phyloP scores from a whole-genome alignment of 2,329 filamentous ascomycete genomes.

The Nannizzia gypsea region DNA sequence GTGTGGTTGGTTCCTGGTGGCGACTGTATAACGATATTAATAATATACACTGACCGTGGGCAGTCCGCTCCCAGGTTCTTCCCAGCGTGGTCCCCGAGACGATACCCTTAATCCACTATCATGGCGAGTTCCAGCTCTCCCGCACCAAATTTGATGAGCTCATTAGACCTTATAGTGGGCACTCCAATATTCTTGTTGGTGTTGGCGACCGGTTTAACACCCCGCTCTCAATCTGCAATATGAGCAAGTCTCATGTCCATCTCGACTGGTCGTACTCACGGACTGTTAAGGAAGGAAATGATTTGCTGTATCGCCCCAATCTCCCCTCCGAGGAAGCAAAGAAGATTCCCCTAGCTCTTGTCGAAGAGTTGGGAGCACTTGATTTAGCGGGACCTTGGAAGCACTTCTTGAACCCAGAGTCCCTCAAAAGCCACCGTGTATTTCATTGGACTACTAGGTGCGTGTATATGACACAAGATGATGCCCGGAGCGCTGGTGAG shows the following conservation, averaged over 20 bases:
- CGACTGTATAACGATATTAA: neutral
- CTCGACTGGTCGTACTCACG: neutral
- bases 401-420: neutral
- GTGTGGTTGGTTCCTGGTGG: neutral
- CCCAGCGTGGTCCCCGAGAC: neutral
- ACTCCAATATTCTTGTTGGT: neutral
- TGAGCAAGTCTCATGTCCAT: neutral
- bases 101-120: neutral
- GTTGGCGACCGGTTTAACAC: neutral
- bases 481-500: neutral
- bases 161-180: neutral
- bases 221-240: neutral
- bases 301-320: neutral
- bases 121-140: neutral
- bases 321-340: neutral
- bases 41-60: neutral
- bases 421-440: neutral
- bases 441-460: neutral
- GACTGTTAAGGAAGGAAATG: neutral
- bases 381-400: neutral
- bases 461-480: neutral
- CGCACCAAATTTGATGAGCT: neutral
- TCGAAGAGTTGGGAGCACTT: neutral
- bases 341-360: neutral
- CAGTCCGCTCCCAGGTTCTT: neutral